phyloP scores from a whole-genome alignment of 345 rosid genomes.

The Theobroma cacao region DNA sequence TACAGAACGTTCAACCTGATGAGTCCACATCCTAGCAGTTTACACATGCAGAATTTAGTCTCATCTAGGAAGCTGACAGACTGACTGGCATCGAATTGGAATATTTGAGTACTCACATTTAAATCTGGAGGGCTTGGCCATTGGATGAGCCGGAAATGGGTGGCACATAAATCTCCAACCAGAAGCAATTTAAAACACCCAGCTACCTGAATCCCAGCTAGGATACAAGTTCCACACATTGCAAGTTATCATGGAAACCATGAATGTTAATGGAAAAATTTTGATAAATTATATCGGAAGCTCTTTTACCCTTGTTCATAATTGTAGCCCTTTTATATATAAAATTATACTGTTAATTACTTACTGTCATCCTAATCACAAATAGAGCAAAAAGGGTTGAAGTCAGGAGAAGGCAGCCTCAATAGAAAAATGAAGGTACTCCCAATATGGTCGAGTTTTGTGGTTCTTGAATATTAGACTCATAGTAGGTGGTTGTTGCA shows the following conservation, averaged over 20 bases:
- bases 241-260: too few species aligned
- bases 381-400: too few species aligned
- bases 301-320: too few species aligned
- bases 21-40: neutral
- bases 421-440: too few species aligned
- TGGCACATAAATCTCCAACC: neutral
- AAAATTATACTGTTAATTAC: too few species aligned
- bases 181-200: neutral
- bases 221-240: neutral
- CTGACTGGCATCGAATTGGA: neutral
- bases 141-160: neutral
- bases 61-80: neutral
- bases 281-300: too few species aligned
- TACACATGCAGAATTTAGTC: neutral
- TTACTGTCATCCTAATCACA: too few species aligned
- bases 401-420: too few species aligned
- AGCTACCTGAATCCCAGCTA: neutral
- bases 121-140: neutral
- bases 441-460: too few species aligned
- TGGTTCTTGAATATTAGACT: neutral
- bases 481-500: neutral
- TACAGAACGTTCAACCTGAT: neutral
- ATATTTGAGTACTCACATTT: neutral
- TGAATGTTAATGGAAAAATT: too few species aligned
- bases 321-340: too few species aligned